Evolutionary conservation across 2,329 filamentous ascomycete genomes (phyloP).

Genomic region (Coniochaeta sp.): DNA sequence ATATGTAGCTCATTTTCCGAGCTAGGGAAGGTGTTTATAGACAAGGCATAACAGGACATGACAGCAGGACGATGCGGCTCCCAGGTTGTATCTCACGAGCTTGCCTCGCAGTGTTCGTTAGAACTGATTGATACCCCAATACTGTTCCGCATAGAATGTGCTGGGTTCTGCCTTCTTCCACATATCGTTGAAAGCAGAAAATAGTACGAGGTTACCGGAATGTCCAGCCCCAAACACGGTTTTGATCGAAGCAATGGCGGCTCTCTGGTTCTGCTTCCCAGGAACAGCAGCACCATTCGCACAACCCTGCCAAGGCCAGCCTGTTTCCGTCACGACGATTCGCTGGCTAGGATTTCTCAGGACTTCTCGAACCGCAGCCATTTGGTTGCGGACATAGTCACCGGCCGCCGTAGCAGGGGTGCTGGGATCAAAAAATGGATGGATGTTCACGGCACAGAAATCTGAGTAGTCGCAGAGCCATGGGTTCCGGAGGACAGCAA

Average conservation of each 20-base stretch:
- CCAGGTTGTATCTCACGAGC: neutral
- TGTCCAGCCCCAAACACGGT: slow-evolving; percentile 41
- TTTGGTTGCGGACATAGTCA: slow-evolving; percentile 54
- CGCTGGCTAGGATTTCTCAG: slow-evolving; percentile 42
- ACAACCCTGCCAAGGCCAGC: slow-evolving; percentile 69
- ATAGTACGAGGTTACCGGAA: slow-evolving; percentile 55
- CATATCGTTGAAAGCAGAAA: slow-evolving; percentile 70
- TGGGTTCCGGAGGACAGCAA: slow-evolving; percentile 57
- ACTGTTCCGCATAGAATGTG: slow-evolving; percentile 67
- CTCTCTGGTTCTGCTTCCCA: slow-evolving; percentile 55
- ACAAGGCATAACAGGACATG: neutral
- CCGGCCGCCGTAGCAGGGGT: slow-evolving; percentile 56
- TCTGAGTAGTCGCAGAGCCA: slow-evolving; percentile 67
- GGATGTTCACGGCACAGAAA: slow-evolving; percentile 74
- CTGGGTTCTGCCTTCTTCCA: slow-evolving; percentile 64
- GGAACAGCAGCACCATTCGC: slow-evolving; percentile 64
- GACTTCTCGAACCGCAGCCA: slow-evolving; percentile 32
- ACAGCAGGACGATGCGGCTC: neutral
- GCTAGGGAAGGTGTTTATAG: neutral
- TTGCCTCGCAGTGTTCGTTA: neutral
- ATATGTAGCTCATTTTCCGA: neutral
- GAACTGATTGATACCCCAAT: slow-evolving; percentile 56
- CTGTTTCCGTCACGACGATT: slow-evolving; percentile 72
- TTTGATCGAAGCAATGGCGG: slow-evolving; percentile 60
- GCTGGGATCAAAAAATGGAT: slow-evolving; percentile 73